These are phyloP conservation scores for Tylopilus sp. DNA, from an alignment of 1,284 basidiomycete species.

Conservation along the genomic window DNA sequence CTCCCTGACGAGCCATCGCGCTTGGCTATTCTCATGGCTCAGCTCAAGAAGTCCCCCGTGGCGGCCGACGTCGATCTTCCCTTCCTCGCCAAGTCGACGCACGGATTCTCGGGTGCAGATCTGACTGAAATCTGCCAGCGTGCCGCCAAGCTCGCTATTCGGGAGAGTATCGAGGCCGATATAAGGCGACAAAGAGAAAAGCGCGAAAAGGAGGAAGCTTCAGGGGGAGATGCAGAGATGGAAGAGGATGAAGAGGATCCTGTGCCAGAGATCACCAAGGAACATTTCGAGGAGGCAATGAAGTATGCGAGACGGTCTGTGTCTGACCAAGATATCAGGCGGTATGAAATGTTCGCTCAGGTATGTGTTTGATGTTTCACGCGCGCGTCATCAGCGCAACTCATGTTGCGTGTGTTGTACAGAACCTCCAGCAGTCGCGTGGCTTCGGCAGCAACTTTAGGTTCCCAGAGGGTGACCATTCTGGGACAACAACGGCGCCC, in stretches of 20 bases:
- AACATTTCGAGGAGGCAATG: conserved; percentile 99
- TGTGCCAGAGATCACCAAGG: conserved; percentile 92
- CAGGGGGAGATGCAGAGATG: conserved; percentile 55
- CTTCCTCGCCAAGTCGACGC: conserved; percentile 91
- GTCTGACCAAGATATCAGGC: conserved; percentile 91
- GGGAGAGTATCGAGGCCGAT: conserved; percentile 93
- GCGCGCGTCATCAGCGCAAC: not conserved
- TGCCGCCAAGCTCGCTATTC: conserved; percentile 94
- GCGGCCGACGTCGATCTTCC: conserved; percentile 80
- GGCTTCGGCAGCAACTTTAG: conserved; percentile 89
- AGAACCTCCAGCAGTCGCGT: conserved; percentile 86
- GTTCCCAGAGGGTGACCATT: conserved; percentile 82
- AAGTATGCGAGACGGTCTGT: conserved; percentile 89
- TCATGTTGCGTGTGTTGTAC: conserved; percentile 8
- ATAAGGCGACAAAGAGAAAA: conserved; percentile 79
- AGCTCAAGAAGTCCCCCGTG: conserved; percentile 91
- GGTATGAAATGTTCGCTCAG: conserved; percentile 90
- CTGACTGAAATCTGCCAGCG: conserved; percentile 98
- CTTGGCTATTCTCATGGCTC: conserved; percentile 86
- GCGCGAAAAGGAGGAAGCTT: conserved; percentile 73
- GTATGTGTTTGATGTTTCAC: conserved; percentile 34
- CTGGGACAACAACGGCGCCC: conserved; percentile 46
- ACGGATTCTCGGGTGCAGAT: conserved; percentile 99
- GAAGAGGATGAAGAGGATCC: conserved; percentile 85
- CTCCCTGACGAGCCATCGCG: conserved; percentile 93